phyloP scores from a whole-genome alignment of 148 eudicot genomes.

The Cornus kousa region DNA sequence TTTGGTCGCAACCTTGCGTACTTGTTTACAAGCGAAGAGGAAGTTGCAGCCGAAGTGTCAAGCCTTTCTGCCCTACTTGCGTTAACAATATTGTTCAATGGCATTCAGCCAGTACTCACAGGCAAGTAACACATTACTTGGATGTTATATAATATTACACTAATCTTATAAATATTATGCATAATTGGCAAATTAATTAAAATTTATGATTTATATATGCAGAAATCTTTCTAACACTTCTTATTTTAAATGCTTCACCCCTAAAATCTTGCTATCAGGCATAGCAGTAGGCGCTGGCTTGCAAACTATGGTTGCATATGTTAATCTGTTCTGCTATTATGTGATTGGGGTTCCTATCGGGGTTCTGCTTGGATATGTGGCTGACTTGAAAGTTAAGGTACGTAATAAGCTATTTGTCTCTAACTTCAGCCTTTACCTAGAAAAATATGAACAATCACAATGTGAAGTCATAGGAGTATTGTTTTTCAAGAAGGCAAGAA shows the following conservation, averaged over 20 bases:
- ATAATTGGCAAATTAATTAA: background rate
- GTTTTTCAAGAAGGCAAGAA: background rate
- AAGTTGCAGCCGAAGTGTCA: slow-evolving; percentile 28
- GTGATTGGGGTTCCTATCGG: slow-evolving; percentile 57
- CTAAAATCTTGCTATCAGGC: slow-evolving; percentile 26
- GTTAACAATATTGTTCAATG: slow-evolving; percentile 25
- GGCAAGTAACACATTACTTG: slow-evolving; percentile 15
- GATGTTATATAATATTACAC: background rate
- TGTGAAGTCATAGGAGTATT: background rate
- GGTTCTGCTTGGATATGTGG: slow-evolving; percentile 47
- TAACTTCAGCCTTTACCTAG: background rate
- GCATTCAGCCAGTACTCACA: slow-evolving; percentile 35
- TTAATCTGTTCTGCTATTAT: slow-evolving; percentile 45
- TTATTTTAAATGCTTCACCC: background rate
- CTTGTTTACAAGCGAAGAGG: slow-evolving; percentile 28
- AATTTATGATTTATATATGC: no score
- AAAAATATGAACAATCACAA: background rate
- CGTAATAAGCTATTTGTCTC: background rate
- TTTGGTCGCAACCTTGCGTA: slow-evolving; percentile 27
- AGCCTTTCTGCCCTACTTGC: slow-evolving; percentile 35
- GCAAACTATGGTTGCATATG: slow-evolving; percentile 46
- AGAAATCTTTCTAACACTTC: background rate
- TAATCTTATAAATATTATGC: background rate
- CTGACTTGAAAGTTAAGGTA: slow-evolving; percentile 42
- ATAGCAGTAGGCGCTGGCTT: slow-evolving; percentile 56